Evolutionary conservation across 495 filamentous ascomycete genomes (phyloP).

Genomic region (Lophiotrema nucula): DNA sequence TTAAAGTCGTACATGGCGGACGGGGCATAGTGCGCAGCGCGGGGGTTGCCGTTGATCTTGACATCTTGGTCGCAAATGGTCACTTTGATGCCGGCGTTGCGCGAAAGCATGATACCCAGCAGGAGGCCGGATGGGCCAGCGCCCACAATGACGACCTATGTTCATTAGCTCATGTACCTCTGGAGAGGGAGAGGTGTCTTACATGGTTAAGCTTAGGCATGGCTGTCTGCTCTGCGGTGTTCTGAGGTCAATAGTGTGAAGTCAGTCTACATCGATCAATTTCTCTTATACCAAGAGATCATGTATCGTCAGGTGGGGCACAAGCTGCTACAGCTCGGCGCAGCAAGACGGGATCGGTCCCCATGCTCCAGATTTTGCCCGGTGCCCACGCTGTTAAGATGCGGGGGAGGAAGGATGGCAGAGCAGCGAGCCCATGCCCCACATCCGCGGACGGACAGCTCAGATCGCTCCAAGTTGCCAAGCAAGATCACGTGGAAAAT

Average conservation of each 20-base stretch:
- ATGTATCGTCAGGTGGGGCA: constrained; percentile 9
- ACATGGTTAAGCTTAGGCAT: constrained; percentile 34
- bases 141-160: constrained; percentile 27
- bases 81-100: constrained; percentile 50
- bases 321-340: background rate
- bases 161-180: background rate
- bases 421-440: background rate
- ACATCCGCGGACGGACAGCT: background rate
- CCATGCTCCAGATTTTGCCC: constrained; percentile 15
- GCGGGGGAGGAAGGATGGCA: background rate
- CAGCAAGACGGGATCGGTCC: background rate
- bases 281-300: constrained; percentile 13
- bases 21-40: constrained; percentile 54
- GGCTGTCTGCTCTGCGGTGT: background rate
- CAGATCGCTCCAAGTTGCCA: background rate
- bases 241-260: constrained; percentile 6
- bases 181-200: background rate
- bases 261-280: constrained; percentile 1
- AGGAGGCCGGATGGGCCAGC: constrained; percentile 45
- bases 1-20: constrained; percentile 54
- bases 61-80: constrained; percentile 52
- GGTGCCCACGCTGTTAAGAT: constrained; percentile 4
- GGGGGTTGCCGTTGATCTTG: constrained; percentile 54
- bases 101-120: constrained; percentile 54
- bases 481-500: background rate